These are phyloP conservation scores for Spizellomyces sp. DNA, from an alignment of 192 early-diverging fungal genomes.

Conservation along the genomic window DNA sequence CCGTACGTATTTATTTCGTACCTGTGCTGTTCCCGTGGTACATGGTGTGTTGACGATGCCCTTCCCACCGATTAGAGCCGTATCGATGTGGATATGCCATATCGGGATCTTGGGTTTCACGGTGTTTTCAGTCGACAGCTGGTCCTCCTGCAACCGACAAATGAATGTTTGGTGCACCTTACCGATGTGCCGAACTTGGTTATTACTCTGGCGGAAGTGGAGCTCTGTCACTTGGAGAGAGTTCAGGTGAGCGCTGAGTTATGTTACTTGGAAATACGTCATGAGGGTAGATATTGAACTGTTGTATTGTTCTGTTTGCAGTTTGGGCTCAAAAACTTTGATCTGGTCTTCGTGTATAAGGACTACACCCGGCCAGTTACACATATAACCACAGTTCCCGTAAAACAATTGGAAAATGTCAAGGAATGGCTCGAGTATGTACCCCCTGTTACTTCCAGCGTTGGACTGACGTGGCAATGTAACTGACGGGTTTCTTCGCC, in stretches of 20 bases:
- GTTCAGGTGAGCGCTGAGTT: constrained; percentile 63
- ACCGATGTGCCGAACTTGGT: constrained; percentile 92
- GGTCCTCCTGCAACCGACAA: constrained; percentile 92
- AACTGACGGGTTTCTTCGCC: background rate
- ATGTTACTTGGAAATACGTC: background rate
- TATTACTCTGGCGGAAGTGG: constrained; percentile 88
- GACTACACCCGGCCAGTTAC: constrained; percentile 85
- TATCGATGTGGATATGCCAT: constrained; percentile 87
- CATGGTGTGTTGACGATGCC: too few species aligned
- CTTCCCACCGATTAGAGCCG: background rate
- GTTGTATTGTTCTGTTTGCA: constrained; percentile 36
- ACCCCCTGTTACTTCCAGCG: background rate
- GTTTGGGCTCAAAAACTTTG: constrained; percentile 98
- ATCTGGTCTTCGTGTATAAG: constrained; percentile 97
- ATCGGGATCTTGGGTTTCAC: constrained; percentile 90
- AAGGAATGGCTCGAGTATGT: constrained; percentile 88
- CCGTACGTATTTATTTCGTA: constrained; percentile 75
- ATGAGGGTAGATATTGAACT: background rate
- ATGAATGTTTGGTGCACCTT: constrained; percentile 94
- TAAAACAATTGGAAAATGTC: constrained; percentile 86
- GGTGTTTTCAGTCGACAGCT: constrained; percentile 93
- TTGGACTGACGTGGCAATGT: background rate
- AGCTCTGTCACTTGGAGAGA: constrained; percentile 95
- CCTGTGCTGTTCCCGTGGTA: constrained; percentile 53
- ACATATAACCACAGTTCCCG: constrained; percentile 96